Conservation (phyloP, 306 rosid genomes). For the Luffa aegyptiaca region DNA sequence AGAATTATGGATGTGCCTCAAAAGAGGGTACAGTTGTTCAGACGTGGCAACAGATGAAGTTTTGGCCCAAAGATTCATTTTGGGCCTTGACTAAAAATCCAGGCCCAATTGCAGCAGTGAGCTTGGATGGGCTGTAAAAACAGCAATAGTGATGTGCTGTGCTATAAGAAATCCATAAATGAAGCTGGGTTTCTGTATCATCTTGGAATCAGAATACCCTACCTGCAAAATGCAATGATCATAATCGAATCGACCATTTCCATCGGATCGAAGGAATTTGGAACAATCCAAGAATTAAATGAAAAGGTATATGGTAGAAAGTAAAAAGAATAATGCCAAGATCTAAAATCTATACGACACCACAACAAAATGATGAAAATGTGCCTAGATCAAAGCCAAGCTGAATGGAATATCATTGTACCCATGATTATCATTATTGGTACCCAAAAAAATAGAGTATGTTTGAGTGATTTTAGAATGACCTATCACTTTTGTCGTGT, state of each 20-base stretch:
- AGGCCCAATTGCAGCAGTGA: background rate
- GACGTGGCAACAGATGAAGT: background rate
- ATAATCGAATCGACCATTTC: background rate
- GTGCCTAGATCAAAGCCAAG: background rate
- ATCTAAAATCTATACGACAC: background rate
- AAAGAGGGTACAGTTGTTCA: background rate
- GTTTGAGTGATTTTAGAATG: too few relatives aligned
- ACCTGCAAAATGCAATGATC: background rate
- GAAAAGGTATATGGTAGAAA: background rate
- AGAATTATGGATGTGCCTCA: background rate
- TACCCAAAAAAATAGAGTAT: too few relatives aligned
- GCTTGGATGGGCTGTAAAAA: background rate
- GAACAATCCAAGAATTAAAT: background rate
- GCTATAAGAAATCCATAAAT: background rate
- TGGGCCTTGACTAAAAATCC: background rate
- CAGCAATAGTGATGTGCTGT: background rate
- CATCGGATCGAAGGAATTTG: background rate
- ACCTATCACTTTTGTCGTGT: too few relatives aligned
- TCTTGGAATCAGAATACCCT: background rate
- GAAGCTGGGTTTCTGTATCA: background rate
- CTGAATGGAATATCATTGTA: background rate
- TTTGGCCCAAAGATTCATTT: background rate
- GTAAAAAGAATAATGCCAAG: background rate
- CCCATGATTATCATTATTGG: background rate
- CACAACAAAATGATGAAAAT: background rate